Conservation (phyloP, 768 basidiomycete genomes). For the Serendipita vermifera region DNA sequence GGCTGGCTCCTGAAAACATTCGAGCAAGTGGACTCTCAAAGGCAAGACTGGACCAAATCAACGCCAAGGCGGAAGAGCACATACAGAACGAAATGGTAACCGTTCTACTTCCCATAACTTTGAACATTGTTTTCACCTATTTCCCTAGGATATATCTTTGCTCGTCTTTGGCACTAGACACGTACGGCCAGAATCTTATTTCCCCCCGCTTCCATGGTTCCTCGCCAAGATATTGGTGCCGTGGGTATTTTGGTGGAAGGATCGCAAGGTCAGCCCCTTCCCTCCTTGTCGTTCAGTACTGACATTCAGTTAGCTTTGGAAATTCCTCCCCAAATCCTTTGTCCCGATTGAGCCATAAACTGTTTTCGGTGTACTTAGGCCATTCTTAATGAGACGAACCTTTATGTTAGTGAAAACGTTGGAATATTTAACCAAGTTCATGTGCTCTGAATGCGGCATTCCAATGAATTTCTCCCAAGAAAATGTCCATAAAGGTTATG, state of each 20-base stretch:
- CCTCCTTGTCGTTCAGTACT: no score
- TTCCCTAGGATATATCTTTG: background rate
- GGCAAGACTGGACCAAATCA: background rate
- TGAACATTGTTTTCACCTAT: background rate
- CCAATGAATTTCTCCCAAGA: no score
- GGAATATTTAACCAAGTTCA: no score
- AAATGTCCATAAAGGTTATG: no score
- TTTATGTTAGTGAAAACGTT: no score
- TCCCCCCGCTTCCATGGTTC: background rate
- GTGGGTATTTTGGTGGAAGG: background rate
- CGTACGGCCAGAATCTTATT: background rate
- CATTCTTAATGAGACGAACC: no score
- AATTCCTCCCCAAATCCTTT: no score
- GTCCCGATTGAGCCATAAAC: no score
- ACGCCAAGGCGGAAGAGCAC: background rate
- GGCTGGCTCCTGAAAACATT: background rate
- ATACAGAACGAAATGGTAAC: background rate
- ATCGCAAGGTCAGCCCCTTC: background rate
- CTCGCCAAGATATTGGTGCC: background rate
- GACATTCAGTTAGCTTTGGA: no score
- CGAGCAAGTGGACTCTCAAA: background rate
- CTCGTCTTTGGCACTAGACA: background rate
- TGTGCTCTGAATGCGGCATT: no score
- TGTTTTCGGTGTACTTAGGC: no score
- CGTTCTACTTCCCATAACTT: background rate